Evolutionary conservation across 345 rosid genomes (phyloP).

Genomic region (Murraya koenigii): DNA sequence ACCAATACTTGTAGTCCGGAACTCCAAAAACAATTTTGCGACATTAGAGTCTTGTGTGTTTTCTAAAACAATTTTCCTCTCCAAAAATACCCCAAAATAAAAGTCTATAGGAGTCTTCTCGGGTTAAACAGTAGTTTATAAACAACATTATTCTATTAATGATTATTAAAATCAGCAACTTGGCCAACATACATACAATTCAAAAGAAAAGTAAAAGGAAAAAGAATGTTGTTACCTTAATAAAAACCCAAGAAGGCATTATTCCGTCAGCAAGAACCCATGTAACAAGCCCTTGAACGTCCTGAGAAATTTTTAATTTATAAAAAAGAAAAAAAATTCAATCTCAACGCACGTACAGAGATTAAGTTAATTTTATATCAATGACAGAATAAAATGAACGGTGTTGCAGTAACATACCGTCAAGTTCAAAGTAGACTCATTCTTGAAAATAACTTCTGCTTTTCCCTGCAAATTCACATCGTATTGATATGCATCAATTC

Average conservation of each 20-base stretch:
- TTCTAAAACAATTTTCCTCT: not conserved
- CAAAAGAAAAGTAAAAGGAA: no score
- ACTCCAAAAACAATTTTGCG: not conserved
- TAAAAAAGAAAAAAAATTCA: conserved; percentile 5
- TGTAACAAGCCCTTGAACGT: conserved; percentile 92
- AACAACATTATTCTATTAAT: not conserved
- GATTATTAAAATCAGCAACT: not conserved
- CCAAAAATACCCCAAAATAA: not conserved
- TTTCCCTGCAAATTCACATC: conserved; percentile 53
- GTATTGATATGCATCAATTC: not conserved
- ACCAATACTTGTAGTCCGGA: not conserved
- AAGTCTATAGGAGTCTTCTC: not conserved
- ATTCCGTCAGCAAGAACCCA: conserved; percentile 94
- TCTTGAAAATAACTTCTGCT: conserved; percentile 71
- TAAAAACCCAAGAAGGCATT: conserved; percentile 91
- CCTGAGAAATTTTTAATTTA: conserved; percentile 37
- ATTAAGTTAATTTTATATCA: not conserved
- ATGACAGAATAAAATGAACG: not conserved
- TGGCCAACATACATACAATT: not conserved
- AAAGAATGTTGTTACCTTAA: conserved; percentile 49
- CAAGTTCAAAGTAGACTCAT: conserved; percentile 58
- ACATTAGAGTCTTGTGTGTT: no score
- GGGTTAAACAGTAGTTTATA: not conserved
- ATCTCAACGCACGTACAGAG: not conserved
- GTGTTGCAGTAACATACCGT: conserved; percentile 39